These are phyloP conservation scores for Lentinula sp. DNA, from an alignment of 768 basidiomycete genomes.

Conservation along the genomic window DNA sequence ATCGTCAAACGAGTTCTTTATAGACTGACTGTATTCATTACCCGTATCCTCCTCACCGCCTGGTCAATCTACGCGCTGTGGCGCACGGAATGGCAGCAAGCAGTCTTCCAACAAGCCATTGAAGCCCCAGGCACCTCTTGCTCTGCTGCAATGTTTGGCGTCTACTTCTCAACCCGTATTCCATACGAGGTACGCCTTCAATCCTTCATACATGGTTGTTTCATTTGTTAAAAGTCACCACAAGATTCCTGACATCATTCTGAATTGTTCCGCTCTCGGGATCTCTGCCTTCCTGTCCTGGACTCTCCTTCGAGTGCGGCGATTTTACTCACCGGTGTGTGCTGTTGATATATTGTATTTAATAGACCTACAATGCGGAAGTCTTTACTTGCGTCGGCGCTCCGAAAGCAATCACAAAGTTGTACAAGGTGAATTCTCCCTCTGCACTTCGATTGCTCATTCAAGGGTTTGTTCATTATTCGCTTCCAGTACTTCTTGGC, in stretches of 20 bases:
- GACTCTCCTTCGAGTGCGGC: conserved; percentile 25
- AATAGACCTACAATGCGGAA: conserved; percentile 34
- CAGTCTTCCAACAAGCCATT: conserved; percentile 31
- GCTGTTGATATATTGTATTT: background rate
- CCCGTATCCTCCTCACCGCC: conserved; percentile 37
- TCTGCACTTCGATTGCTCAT: too few species aligned
- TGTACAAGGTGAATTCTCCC: conserved; percentile 36
- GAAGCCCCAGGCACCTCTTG: conserved; percentile 37
- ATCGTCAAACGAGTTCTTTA: too few species aligned
- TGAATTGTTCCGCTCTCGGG: conserved; percentile 37
- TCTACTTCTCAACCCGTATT: conserved; percentile 35
- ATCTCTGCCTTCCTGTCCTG: conserved; percentile 38
- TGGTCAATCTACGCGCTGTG: conserved; percentile 51
- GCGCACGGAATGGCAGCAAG: conserved; percentile 31
- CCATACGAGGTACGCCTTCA: conserved; percentile 33
- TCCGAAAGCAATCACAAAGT: conserved; percentile 39
- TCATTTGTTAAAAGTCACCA: background rate
- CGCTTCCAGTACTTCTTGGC: conserved; percentile 44
- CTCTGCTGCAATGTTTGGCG: conserved; percentile 37
- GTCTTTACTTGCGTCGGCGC: conserved; percentile 51
- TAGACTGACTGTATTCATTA: conserved; percentile 43
- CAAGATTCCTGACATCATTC: conserved; percentile 43
- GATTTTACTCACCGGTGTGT: background rate
- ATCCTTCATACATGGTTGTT: background rate
- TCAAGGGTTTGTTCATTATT: background rate